Evolutionary conservation across 768 basidiomycete genomes (phyloP).

Genomic region (Scleroderma citrinum): DNA sequence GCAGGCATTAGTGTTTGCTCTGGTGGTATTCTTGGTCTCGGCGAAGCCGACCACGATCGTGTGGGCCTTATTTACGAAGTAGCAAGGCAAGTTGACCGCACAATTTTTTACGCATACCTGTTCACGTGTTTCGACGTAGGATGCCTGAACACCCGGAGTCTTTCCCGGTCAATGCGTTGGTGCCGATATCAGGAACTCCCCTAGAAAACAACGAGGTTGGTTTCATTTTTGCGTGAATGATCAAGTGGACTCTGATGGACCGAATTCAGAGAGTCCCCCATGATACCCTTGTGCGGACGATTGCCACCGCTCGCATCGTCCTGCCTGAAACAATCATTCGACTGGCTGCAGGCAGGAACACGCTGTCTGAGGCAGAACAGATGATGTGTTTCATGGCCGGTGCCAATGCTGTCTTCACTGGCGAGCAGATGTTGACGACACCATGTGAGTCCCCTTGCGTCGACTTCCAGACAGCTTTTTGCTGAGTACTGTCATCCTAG

Average conservation of each 20-base stretch:
- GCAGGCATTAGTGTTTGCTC: constrained; percentile 98
- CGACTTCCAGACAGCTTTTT: not conserved
- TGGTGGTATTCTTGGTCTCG: constrained; percentile 92
- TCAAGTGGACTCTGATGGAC: constrained; percentile 7
- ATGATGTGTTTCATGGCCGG: constrained; percentile 99
- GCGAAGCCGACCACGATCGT: constrained; percentile 84
- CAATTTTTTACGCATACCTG: not conserved
- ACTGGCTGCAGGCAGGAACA: constrained; percentile 90
- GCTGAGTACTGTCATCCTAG: constrained; percentile 32
- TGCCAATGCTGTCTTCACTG: constrained; percentile 98
- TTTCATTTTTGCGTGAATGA: not conserved
- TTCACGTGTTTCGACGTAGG: constrained; percentile 34
- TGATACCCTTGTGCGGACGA: constrained; percentile 84
- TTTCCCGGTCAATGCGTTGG: constrained; percentile 96
- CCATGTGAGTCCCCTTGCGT: constrained; percentile 58
- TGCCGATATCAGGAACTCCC: constrained; percentile 93
- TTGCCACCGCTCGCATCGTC: constrained; percentile 90
- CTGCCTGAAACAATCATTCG: constrained; percentile 92
- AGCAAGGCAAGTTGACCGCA: constrained; percentile 56
- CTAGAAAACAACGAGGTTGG: constrained; percentile 83
- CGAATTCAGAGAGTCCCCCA: constrained; percentile 63
- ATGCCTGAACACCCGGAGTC: constrained; percentile 98
- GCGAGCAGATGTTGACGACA: constrained; percentile 95
- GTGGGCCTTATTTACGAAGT: constrained; percentile 94
- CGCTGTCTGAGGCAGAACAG: constrained; percentile 84